Percentiles rank a stretch among this genome's conserved stretches.
Evolutionary conservation across 257 asterid genomes (phyloP).

Genomic region (Solanum gandarillasii): DNA sequence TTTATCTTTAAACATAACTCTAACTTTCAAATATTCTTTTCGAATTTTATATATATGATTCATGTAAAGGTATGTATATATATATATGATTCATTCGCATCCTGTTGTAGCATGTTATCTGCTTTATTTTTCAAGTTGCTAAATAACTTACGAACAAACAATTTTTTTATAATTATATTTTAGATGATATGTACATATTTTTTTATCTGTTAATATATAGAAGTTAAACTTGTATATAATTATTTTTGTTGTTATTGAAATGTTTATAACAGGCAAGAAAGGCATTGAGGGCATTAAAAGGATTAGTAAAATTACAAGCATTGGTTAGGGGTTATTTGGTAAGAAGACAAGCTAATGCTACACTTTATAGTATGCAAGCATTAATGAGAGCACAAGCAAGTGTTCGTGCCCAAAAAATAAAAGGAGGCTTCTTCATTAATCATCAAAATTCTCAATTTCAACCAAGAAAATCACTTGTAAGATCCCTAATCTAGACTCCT

Average conservation of each 20-base stretch:
- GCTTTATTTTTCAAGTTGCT: not conserved
- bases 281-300: conserved; percentile 73
- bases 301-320: conserved; percentile 77
- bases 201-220: not conserved
- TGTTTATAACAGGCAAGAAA: conserved; percentile 51
- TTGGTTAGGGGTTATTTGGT: conserved; percentile 68
- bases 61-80: not conserved
- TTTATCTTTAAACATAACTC: not conserved
- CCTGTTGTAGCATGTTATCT: not conserved
- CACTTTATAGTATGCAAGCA: conserved; percentile 77
- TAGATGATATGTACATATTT: not conserved
- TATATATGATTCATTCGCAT: not conserved
- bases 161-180: not conserved
- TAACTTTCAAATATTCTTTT: not conserved
- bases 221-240: not conserved
- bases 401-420: conserved; percentile 53
- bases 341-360: conserved; percentile 63
- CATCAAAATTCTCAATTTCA: conserved; percentile 12
- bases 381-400: conserved; percentile 66
- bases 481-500: not conserved
- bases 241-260: not conserved
- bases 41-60: not conserved
- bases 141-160: not conserved
- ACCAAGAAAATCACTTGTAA: conserved; percentile 35
- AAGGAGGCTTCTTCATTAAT: conserved; percentile 7